Base-by-base conservation (phyloP, 164 flowering plant genomes). In the Platanus orientalis region DNA sequence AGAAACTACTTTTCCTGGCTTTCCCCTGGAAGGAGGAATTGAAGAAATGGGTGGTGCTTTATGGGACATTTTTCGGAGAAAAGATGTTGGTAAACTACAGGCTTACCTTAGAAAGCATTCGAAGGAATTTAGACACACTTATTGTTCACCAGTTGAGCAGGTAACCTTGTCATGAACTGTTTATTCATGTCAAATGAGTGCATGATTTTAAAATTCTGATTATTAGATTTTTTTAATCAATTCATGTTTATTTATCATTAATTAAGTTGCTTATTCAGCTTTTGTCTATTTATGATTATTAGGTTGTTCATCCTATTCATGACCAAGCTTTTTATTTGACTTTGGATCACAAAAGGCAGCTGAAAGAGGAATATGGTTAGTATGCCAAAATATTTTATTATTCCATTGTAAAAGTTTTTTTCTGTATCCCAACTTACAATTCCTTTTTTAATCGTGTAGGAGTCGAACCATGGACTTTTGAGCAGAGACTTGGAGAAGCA, bases 41-140 rank as follows among this genome's bases (percentile, higher is more conserved):
- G 30, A 39, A 11, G 45, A 47, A 24, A 75, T 64, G 0, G 82
- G 86, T 49, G 89, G 92, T 71, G 92, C 92, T 63, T 71, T 84
- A 0, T 89, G 96, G 96, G 96, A 89, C 59, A 89, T 89, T 21
- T 89, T 89, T 54, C 78, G 92, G 6, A 74, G 84, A 58, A 54
- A 86, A 76, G 96, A 86, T 80, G 80, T 79, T 34, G 77, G 80
- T 66, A 66, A 68, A 42, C 71, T 61, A 17, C 63, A 79, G 77
- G 86, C 74, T 61, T 57, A 51, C 28, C 67, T 69, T 26, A 60
- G 42, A 24, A 62, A 62, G 32, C 71, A 74, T 26, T 49, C 21
- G 2, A 62, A 50, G 50, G 74, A 74, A 49, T 74, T 74, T 61
- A 69, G 60, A 26, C 75, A 75, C 32, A 47, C 60, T 16, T 21